phyloP scores from a whole-genome alignment of 2,329 filamentous ascomycete species.

The Fonsecaea monophora region DNA sequence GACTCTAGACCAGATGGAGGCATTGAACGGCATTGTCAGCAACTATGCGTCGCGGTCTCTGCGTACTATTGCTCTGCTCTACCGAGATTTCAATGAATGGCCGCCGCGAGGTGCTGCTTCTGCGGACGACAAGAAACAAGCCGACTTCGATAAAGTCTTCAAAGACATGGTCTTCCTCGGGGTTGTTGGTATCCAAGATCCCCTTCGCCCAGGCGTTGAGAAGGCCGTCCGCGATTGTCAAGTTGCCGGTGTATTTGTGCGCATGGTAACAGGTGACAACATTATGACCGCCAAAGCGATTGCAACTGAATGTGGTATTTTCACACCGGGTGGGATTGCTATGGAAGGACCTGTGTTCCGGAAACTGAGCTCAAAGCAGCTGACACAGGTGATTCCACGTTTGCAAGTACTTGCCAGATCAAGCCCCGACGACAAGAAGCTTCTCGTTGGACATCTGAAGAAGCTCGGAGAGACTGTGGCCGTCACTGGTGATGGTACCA shows the following conservation, averaged over 20 bases:
- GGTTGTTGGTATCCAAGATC: conserved; percentile 82
- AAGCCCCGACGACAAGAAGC: conserved; percentile 77
- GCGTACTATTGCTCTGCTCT: conserved; percentile 82
- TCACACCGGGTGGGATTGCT: conserved; percentile 70
- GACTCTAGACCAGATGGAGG: conserved; percentile 63
- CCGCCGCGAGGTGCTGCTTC: conserved; percentile 70
- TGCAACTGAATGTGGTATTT: conserved; percentile 77
- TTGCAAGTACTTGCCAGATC: conserved; percentile 76
- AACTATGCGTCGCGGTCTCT: conserved; percentile 80
- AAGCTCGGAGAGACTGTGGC: conserved; percentile 78
- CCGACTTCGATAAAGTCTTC: conserved; percentile 72
- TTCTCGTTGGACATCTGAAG: conserved; percentile 73
- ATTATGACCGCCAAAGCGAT: conserved; percentile 79
- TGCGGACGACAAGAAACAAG: conserved; percentile 64
- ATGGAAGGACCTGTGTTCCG: conserved; percentile 82
- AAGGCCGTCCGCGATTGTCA: conserved; percentile 77
- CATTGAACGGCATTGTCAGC: conserved; percentile 72
- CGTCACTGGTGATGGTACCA: conserved; percentile 83
- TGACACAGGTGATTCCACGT: conserved; percentile 70
- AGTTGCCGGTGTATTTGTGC: conserved; percentile 76
- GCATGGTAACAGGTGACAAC: conserved; percentile 88
- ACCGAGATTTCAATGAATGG: conserved; percentile 84
- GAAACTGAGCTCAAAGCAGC: conserved; percentile 70
- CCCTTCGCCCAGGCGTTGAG: conserved; percentile 74
- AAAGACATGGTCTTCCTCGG: conserved; percentile 71